Conservation (phyloP, 2,329 filamentous ascomycete genomes). For the Fusarium sp. region DNA sequence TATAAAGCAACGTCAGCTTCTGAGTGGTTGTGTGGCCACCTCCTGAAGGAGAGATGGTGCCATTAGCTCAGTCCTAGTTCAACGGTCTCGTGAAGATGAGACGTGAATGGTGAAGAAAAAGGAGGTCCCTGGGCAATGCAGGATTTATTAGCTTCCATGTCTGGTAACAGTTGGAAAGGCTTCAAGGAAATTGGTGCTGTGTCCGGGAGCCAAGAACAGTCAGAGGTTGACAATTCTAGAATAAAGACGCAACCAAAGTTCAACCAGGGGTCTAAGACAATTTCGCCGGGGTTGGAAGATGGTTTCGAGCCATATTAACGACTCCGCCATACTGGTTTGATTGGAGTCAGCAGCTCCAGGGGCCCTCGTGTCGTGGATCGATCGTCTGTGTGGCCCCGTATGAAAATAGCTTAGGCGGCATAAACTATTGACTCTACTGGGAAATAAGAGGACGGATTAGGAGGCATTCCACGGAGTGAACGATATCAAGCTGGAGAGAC, state of each 20-base stretch:
- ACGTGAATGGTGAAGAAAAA: slow-evolving; percentile 2
- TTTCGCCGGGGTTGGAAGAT: slow-evolving; percentile 43
- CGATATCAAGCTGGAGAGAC: too few species aligned
- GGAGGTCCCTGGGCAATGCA: background rate
- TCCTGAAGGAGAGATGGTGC: slow-evolving; percentile 24
- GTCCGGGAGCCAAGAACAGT: background rate
- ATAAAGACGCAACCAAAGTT: slow-evolving; percentile 11
- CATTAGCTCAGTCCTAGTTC: slow-evolving; percentile 17
- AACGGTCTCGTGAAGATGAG: slow-evolving; percentile 16
- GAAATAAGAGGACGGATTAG: background rate
- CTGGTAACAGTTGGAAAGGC: too few species aligned
- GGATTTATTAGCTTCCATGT: too few species aligned
- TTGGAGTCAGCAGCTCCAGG: slow-evolving; percentile 39
- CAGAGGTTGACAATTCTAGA: slow-evolving; percentile 20
- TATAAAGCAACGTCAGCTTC: slow-evolving; percentile 25
- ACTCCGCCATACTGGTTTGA: slow-evolving; percentile 34
- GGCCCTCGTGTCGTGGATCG: slow-evolving; percentile 45
- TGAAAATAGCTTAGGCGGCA: slow-evolving; percentile 18
- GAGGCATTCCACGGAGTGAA: background rate
- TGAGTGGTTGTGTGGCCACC: slow-evolving; percentile 28
- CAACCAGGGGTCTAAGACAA: slow-evolving; percentile 38
- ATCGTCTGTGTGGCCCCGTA: slow-evolving; percentile 34
- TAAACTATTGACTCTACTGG: slow-evolving; percentile 7
- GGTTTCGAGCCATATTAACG: slow-evolving; percentile 42
- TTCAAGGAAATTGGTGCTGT: background rate